Conservation (phyloP, 257 asterid genomes). For the Anisodus tanguticus region DNA sequence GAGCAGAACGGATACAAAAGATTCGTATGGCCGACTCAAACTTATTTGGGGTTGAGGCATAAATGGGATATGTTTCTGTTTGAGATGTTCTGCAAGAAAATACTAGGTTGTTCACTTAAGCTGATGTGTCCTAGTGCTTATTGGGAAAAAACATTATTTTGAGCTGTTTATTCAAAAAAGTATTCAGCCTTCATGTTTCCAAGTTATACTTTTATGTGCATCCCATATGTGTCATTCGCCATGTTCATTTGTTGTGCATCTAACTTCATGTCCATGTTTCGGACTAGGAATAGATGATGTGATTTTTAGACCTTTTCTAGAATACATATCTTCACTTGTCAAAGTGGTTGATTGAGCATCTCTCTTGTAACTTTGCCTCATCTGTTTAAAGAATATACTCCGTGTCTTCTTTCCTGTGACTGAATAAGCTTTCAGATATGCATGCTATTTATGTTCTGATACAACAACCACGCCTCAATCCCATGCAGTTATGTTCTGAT, state of each 20-base stretch:
- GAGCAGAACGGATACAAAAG: not conserved
- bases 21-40: not conserved
- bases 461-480: not conserved
- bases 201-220: slow-evolving; percentile 5
- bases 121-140: not conserved
- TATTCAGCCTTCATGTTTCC: not conserved
- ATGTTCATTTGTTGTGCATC: slow-evolving; percentile 8
- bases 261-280: slow-evolving; percentile 17
- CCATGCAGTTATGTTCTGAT: not conserved
- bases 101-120: not conserved
- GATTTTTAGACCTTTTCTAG: not conserved
- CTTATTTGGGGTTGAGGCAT: slow-evolving; percentile 1
- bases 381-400: not conserved
- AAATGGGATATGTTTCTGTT: slow-evolving; percentile 5
- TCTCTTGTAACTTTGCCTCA: not conserved
- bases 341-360: slow-evolving; percentile 26
- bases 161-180: slow-evolving; percentile 1
- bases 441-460: slow-evolving; percentile 27
- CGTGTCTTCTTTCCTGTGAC: not conserved
- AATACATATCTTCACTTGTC: not conserved
- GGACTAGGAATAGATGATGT: not conserved
- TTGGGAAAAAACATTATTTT: not conserved
- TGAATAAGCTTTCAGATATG: not conserved
- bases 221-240: not conserved
- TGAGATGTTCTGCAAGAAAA: slow-evolving; percentile 13